A percentile compares a stretch with the other conserved stretches of the same genome.
Evolutionary conservation across 1,139 yeast species (phyloP).

Genomic region (Saccharomyces pastorianus): DNA sequence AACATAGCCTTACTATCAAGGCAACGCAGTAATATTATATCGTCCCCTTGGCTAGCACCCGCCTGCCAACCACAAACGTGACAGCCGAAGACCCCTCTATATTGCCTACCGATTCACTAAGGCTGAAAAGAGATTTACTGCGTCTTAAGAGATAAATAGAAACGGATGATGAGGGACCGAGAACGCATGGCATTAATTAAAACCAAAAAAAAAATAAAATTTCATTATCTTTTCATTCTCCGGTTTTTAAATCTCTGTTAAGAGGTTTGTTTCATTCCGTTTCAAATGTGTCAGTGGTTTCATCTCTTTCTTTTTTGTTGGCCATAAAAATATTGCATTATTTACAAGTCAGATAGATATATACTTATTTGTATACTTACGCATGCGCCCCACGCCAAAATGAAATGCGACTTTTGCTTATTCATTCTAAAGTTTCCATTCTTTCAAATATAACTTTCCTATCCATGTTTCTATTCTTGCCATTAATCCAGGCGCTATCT

Average conservation of each 20-base stretch:
- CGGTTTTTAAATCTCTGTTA: neutral
- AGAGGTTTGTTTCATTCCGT: neutral
- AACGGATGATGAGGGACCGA: neutral
- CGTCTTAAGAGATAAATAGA: neutral
- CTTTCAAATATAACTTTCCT: neutral
- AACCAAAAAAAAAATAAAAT: neutral
- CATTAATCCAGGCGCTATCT: constrained; percentile 52
- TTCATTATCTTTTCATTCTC: neutral
- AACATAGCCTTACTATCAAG: constrained; percentile 8
- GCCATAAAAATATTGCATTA: constrained; percentile 3
- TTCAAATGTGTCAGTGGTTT: neutral
- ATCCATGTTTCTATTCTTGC: neutral
- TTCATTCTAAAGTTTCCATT: neutral
- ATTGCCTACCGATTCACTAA: neutral
- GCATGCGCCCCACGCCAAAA: neutral
- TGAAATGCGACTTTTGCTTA: neutral
- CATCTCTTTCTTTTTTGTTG: constrained; percentile 2
- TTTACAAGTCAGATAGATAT: constrained; percentile 8
- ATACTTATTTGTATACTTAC: neutral
- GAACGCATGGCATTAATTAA: neutral
- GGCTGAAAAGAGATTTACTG: neutral
- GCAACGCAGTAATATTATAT: constrained; percentile 9
- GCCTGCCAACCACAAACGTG: neutral
- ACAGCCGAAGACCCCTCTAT: neutral
- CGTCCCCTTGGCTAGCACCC: neutral